phyloP scores from a whole-genome alignment of 805 yeast species.

The Pichia phayaonensis region DNA sequence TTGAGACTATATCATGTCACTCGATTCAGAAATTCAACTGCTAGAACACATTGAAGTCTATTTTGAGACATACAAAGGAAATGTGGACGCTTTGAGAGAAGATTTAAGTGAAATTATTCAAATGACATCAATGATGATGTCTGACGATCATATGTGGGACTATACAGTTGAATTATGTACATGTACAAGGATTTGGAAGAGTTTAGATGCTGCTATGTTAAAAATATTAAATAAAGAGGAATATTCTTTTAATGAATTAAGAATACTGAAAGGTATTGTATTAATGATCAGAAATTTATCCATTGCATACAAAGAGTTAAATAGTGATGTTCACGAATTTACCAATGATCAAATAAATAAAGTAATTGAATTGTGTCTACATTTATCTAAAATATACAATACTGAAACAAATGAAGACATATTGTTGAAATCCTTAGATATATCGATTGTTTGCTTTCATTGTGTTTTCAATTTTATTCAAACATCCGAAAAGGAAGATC shows the following conservation, averaged over 20 bases:
- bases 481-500: not conserved
- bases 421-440: slow-evolving; percentile 1
- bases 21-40: not conserved
- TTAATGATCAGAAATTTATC: slow-evolving; percentile 5
- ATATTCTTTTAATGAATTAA: not conserved
- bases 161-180: not conserved
- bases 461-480: slow-evolving; percentile 6
- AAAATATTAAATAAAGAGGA: not conserved
- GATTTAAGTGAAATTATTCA: slow-evolving; percentile 5
- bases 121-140: slow-evolving; percentile 8
- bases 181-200: not conserved
- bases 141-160: slow-evolving; percentile 5
- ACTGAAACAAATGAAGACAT: not conserved
- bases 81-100: not conserved
- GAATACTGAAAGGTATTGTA: slow-evolving; percentile 3
- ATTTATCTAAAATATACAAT: not conserved
- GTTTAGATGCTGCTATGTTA: not conserved
- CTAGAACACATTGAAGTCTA: not conserved
- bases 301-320: not conserved
- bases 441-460: slow-evolving; percentile 8
- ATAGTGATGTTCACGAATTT: not conserved
- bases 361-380: not conserved
- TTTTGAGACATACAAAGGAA: not conserved
- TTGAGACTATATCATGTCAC: not conserved
- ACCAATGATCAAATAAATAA: not conserved